Percentiles rank a stretch among this genome's conserved stretches.
phyloP scores from a whole-genome alignment of 2,329 filamentous ascomycete species.

The Diaporthe citrichinensis region DNA sequence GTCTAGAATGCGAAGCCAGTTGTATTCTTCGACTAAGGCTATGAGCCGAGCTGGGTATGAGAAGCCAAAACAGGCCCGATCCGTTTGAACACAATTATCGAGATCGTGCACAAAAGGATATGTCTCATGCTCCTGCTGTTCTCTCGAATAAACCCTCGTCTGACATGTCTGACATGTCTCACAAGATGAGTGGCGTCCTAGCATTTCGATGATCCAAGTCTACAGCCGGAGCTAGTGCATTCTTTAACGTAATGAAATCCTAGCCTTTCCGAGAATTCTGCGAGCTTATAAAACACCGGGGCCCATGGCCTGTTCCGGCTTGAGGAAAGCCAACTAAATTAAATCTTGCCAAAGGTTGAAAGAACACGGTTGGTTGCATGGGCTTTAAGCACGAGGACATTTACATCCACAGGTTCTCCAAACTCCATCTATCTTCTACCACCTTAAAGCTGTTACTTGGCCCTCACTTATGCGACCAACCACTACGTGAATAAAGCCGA shows the following conservation, averaged over 20 bases:
- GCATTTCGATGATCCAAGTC: not conserved
- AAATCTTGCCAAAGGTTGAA: not conserved
- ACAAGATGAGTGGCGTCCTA: not conserved
- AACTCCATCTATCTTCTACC: not conserved
- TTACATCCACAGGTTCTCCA: not conserved
- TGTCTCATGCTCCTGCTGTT: not conserved
- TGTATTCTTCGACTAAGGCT: not conserved
- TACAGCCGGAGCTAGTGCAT: slow-evolving; percentile 5
- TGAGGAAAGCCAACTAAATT: not conserved
- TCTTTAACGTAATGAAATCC: slow-evolving; percentile 1
- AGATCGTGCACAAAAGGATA: not conserved
- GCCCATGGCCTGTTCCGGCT: not conserved
- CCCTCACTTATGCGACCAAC: not conserved
- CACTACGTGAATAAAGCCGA: too few relatives aligned
- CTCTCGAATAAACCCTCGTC: not conserved
- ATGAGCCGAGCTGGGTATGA: not conserved
- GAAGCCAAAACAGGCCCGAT: not conserved
- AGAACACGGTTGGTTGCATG: not conserved
- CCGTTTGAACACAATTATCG: not conserved
- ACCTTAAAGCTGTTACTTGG: not conserved
- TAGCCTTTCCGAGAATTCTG: not conserved
- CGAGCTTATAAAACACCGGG: not conserved
- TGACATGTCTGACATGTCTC: slow-evolving; percentile 3
- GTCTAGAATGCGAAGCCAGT: not conserved
- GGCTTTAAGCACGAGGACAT: not conserved